Evolutionary conservation across 345 rosid genomes (phyloP).

Genomic region (Hibiscus tridactylites): DNA sequence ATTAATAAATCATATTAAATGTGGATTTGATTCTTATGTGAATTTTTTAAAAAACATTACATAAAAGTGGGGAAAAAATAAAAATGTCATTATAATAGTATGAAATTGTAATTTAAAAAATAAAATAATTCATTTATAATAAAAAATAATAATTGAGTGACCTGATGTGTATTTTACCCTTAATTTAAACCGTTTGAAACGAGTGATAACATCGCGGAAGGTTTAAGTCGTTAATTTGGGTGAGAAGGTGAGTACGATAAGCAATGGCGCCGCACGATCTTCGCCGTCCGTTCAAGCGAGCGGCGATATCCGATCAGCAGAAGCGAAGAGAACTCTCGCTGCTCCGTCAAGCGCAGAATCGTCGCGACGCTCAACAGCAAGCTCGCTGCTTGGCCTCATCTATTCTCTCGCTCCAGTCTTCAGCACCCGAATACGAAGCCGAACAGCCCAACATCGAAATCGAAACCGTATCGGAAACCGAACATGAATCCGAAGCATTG

Average conservation of each 20-base stretch:
- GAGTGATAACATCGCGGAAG: background rate
- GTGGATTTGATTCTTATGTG: too few species aligned
- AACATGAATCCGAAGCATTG: constrained; percentile 20
- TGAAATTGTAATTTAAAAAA: too few species aligned
- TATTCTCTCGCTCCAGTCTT: constrained; percentile 48
- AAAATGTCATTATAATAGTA: too few species aligned
- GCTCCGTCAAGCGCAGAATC: constrained; percentile 67
- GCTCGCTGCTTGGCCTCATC: constrained; percentile 77
- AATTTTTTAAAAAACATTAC: too few species aligned
- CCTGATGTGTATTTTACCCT: background rate
- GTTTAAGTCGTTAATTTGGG: background rate
- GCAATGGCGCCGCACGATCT: constrained; percentile 67
- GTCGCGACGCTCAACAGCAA: constrained; percentile 76
- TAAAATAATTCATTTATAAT: too few species aligned
- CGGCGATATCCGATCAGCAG: constrained; percentile 84
- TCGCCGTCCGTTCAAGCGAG: constrained; percentile 84
- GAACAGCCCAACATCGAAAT: constrained; percentile 27
- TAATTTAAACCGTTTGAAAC: background rate
- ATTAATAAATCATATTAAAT: too few species aligned
- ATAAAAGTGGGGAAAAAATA: too few species aligned
- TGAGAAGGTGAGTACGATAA: background rate
- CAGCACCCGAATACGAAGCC: constrained; percentile 28
- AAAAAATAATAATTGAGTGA: background rate
- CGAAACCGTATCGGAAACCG: constrained; percentile 16
- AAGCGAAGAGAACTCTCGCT: constrained; percentile 54